phyloP scores from a whole-genome alignment of 805 yeast genomes.

The Sugiyamaella mastotermitis region DNA sequence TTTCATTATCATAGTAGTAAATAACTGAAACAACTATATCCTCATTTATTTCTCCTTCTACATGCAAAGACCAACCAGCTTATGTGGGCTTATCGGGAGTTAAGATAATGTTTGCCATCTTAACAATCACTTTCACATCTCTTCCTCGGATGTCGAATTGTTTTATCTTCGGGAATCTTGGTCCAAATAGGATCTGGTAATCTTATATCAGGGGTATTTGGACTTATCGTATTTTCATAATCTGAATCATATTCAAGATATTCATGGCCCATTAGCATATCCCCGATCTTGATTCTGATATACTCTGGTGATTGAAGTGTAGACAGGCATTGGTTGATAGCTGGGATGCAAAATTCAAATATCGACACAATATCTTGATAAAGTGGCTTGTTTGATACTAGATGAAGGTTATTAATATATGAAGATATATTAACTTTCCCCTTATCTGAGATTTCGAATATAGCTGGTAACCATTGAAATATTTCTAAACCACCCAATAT shows the following conservation, averaged over 20 bases:
- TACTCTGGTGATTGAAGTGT: slow-evolving; percentile 1
- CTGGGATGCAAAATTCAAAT: slow-evolving; percentile 20
- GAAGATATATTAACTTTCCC: slow-evolving; percentile 26
- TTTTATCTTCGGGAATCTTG: neutral
- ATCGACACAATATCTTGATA: slow-evolving; percentile 31
- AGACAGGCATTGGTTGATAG: neutral
- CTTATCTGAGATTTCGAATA: slow-evolving; percentile 14
- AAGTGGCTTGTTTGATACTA: slow-evolving; percentile 23
- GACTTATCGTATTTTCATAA: neutral
- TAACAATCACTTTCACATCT: slow-evolving; percentile 11
- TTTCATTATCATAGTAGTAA: slow-evolving; percentile 37
- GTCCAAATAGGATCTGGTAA: neutral
- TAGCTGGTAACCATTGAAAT: slow-evolving; percentile 37
- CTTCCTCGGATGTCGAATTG: neutral
- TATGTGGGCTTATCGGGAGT: slow-evolving; percentile 37
- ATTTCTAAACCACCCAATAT: slow-evolving; percentile 24
- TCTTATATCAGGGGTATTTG: neutral
- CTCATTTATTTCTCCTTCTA: slow-evolving; percentile 38
- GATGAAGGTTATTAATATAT: slow-evolving; percentile 39
- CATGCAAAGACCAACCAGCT: slow-evolving; percentile 39
- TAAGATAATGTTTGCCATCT: slow-evolving; percentile 30
- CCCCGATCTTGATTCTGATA: neutral
- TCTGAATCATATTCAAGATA: neutral
- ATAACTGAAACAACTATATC: slow-evolving; percentile 38
- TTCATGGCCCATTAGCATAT: neutral